Evolutionary conservation across 169 alveolate genomes (phyloP), one percentile per base, ranked within the genome.

Genomic region (Plasmodium chabaudi): DNA sequence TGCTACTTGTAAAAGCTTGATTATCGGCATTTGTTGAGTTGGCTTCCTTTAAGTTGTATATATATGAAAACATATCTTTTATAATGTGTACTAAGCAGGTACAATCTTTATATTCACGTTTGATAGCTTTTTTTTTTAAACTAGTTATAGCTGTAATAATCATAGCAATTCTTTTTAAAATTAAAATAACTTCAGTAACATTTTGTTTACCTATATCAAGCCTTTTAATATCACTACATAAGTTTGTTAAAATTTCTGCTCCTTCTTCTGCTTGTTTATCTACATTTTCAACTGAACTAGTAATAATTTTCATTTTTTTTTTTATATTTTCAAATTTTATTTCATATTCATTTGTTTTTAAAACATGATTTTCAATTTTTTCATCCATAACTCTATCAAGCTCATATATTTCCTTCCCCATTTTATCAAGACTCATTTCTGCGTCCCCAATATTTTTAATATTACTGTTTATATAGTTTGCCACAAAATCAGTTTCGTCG

Each of bases 161-260:
- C 64, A 86, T 86, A 1, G 71, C 87, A 13, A 86, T 86, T 53
- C 87, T 69, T 70, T 86, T 86, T 64, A 86, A 59, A 47, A 86
- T 21, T n/a, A 68, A 69, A 57, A 86, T 86, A 47, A 87, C 71
- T 46, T 70, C 61, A 12, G 91, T 86, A 3, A 86, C 91, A 72
- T 86, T 86, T 70, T 57, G 57, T 86, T 86, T 86, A 2, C 91
- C 91, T 19, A 49, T 86, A 53, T 86, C 87, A 51, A 86, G 71
- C 42, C 60, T 86, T 86, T 86, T 86, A 5, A 86, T 71, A 70
- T 86, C 91, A 25, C 60, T 70, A 68, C 86, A 69, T 69, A 86
- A 53, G 10, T 34, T 86, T 51, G 60, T 55, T 44, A 86, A 51
- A n/a, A 69, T 49, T n/a, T 86, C 61, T 42, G 69, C 87, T 57